Evolutionary conservation across 2,329 filamentous ascomycete species (phyloP).

Genomic region (Phyllachora maydis): DNA sequence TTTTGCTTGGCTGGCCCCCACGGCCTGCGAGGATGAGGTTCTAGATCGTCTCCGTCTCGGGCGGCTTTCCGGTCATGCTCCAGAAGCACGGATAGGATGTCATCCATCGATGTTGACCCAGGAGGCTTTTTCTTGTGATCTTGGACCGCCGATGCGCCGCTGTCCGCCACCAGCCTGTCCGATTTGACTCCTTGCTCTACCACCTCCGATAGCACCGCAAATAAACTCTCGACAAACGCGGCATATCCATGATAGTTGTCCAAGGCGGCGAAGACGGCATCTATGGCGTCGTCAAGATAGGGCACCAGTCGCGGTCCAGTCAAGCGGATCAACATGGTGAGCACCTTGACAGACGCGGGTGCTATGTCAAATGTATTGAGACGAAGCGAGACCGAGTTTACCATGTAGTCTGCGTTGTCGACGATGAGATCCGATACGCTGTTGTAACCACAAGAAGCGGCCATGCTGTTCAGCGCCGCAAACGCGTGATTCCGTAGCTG

Average conservation of each 20-base stretch:
- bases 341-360: conserved; percentile 72
- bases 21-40: conserved; percentile 15
- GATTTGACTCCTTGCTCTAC: conserved; percentile 61
- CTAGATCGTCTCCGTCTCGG: no score
- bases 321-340: conserved; percentile 85
- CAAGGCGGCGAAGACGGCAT: conserved; percentile 79
- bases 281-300: conserved; percentile 79
- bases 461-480: conserved; percentile 62
- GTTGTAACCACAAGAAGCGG: conserved; percentile 50
- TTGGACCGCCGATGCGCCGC: conserved; percentile 11
- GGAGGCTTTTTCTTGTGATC: conserved; percentile 20
- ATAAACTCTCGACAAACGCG: conserved; percentile 65
- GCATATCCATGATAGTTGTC: conserved; percentile 92
- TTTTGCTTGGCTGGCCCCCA: conserved; percentile 11
- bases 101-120: conserved; percentile 15
- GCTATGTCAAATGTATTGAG: conserved; percentile 86
- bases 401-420: conserved; percentile 86
- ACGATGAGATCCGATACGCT: conserved; percentile 64
- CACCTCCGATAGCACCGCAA: conserved; percentile 62
- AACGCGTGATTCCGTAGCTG: conserved; percentile 65
- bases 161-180: conserved; percentile 23
- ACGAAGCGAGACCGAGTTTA: conserved; percentile 76
- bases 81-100: conserved; percentile 32
- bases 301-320: conserved; percentile 67
- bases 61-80: conserved; percentile 10